A percentile compares a stretch with the other conserved stretches of the same genome.
phyloP scores from a whole-genome alignment of 139 green algal species.

The Dunaliella primolecta region DNA sequence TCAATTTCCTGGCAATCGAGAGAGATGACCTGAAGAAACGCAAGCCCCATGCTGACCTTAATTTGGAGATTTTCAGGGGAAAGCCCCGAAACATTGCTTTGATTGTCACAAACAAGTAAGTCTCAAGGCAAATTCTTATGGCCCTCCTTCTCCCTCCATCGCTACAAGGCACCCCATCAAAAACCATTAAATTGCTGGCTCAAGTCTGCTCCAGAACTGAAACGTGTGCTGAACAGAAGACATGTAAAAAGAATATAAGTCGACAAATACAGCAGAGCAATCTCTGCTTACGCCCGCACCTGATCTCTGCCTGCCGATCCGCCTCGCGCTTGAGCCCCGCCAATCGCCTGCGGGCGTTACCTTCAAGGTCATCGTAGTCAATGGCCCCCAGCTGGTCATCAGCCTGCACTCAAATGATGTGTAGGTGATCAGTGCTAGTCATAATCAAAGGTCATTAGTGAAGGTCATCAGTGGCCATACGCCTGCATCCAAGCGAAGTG shows the following conservation, averaged over 20 bases:
- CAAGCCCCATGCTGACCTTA: no score
- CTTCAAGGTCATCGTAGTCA: constrained; percentile 72
- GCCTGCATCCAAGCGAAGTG: no score
- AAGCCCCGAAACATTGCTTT: no score
- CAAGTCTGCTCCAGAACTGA: neutral
- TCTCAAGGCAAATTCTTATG: neutral
- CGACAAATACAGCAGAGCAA: neutral
- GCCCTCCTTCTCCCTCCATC: no score
- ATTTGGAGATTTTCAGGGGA: no score
- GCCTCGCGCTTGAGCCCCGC: constrained; percentile 66
- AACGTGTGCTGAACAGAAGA: no score
- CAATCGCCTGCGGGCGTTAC: constrained; percentile 60
- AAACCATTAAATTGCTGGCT: neutral
- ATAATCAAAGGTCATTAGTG: neutral
- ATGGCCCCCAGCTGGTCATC: constrained; percentile 52
- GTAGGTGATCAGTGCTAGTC: neutral
- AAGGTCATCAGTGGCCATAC: no score
- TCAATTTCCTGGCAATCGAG: no score
- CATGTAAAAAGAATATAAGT: no score
- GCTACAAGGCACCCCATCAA: neutral
- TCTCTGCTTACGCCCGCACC: neutral
- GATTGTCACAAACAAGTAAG: neutral
- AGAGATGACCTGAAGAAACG: no score
- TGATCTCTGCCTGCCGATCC: constrained; percentile 45
- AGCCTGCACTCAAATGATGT: constrained; percentile 2